Evolutionary conservation across 805 yeast genomes (phyloP), one percentile per base, ranked within the genome.

Genomic region (Candida verbasci): DNA sequence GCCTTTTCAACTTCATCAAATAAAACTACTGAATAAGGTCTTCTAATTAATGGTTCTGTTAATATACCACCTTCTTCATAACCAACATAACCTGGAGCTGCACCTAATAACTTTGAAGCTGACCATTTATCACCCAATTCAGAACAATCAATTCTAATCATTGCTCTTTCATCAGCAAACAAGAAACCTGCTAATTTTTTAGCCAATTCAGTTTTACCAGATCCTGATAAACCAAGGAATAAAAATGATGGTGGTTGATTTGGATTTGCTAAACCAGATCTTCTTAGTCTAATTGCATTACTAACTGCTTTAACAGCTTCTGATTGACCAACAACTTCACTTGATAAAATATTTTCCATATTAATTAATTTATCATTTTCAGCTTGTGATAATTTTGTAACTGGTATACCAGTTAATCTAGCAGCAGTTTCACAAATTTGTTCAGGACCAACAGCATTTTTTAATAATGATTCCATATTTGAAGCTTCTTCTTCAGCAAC

Each of bases 1-100:
- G 98, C 98, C 64, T 93, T 93, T 58, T 93, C 98, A 39, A 93
- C 96, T 67, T 93, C 98, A 64, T 93, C 98, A 55, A 93, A 93
- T 43, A 93, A 71, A 27, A 93, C 74, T n/a, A 93, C 98, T 5
- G 97, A 86, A 65, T 93, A 93, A 39, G 98, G 98, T 43, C 83
- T 82, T 54, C 96, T 77, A 43, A 86, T 74, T 39, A 93, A 72
- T 46, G 93, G 95, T 52, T 93, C 95, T 5, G 98, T 93, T 48
- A 93, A 73, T 49, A 91, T 76, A 47, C 98, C 98, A 59, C 98
- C 98, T 60, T 93, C 96, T 58, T 89, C 97, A 60, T 85, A 94
- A 26, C 98, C 98, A 50, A 93, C 84, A 42, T 67, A 68, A 52
- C 98, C 98, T 1, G 97, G 96, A 2, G 97, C 95, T 15, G 97